Conservation (phyloP, 306 rosid genomes). For the Quercus suber region DNA sequence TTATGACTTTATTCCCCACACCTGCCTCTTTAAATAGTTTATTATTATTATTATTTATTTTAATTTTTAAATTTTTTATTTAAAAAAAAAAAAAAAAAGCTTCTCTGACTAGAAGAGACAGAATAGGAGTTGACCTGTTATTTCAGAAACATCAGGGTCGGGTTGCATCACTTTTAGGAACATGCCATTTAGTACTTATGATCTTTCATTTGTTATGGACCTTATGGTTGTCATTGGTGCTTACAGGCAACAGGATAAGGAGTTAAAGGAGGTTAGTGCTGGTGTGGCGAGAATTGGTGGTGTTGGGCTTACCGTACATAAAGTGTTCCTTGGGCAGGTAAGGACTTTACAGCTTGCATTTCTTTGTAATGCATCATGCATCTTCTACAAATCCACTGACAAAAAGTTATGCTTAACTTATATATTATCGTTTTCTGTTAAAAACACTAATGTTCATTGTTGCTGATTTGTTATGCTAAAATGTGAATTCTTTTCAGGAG, state of each 20-base stretch:
- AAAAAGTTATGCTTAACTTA: not conserved
- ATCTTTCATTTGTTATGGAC: no score
- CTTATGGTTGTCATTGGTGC: not conserved
- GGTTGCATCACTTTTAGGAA: no score
- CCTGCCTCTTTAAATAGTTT: no score
- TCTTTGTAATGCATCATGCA: not conserved
- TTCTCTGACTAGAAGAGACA: no score
- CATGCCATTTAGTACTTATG: no score
- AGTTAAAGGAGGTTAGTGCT: conserved; percentile 88
- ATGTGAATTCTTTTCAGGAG: conserved; percentile 54
- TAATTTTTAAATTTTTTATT: no score
- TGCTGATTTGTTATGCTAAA: conserved; percentile 1
- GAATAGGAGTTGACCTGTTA: no score
- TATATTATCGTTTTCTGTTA: not conserved
- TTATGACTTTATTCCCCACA: no score
- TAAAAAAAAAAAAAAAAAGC: no score
- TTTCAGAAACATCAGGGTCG: no score
- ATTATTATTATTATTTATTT: no score
- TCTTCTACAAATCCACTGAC: not conserved
- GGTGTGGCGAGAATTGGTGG: conserved; percentile 95
- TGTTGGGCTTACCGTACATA: conserved; percentile 96
- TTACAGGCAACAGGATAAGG: conserved; percentile 87
- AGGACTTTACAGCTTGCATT: conserved; percentile 13
- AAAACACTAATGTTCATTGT: not conserved
- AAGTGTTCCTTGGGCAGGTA: conserved; percentile 91